phyloP scores from a whole-genome alignment of 495 filamentous ascomycete species.

The Penicillium pancosmium region DNA sequence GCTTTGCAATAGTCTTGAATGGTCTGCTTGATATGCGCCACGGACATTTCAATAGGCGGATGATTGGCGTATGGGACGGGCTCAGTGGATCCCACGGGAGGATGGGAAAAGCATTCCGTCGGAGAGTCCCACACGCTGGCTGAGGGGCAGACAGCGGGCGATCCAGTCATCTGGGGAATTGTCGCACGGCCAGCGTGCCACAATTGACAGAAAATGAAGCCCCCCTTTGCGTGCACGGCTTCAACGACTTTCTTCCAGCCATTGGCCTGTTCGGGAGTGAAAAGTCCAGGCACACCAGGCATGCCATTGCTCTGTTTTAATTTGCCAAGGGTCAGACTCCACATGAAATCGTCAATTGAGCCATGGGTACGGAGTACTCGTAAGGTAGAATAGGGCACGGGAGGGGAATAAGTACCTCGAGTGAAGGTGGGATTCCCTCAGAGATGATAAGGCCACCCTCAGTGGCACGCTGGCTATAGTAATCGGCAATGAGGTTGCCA shows the following conservation, averaged over 20 bases:
- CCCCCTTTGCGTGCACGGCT: slow-evolving; percentile 56
- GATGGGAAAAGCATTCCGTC: slow-evolving; percentile 39
- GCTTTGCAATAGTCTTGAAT: slow-evolving; percentile 56
- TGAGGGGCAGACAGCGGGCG: slow-evolving; percentile 38
- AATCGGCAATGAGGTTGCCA: slow-evolving; percentile 51
- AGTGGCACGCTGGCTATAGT: slow-evolving; percentile 57
- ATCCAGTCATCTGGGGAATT: slow-evolving; percentile 47
- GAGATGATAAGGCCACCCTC: slow-evolving; percentile 57
- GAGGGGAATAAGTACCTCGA: slow-evolving; percentile 35
- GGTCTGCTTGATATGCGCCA: slow-evolving; percentile 45
- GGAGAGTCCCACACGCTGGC: slow-evolving; percentile 46
- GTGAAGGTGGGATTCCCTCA: slow-evolving; percentile 56
- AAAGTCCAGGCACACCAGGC: slow-evolving; percentile 55
- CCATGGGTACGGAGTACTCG: not conserved
- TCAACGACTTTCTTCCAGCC: slow-evolving; percentile 56
- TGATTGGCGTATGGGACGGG: slow-evolving; percentile 45
- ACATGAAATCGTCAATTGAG: not conserved
- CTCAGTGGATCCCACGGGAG: slow-evolving; percentile 35
- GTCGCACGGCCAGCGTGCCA: slow-evolving; percentile 56
- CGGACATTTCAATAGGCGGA: slow-evolving; percentile 49
- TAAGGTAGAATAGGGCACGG: not conserved
- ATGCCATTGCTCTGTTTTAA: slow-evolving; percentile 41
- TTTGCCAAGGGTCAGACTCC: slow-evolving; percentile 1
- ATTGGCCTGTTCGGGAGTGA: slow-evolving; percentile 43
- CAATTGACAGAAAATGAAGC: slow-evolving; percentile 56